A percentile compares a stretch with the other conserved stretches of the same genome.
Evolutionary conservation across 2,329 filamentous ascomycete genomes (phyloP).

Genomic region (Grosmannia serpens): DNA sequence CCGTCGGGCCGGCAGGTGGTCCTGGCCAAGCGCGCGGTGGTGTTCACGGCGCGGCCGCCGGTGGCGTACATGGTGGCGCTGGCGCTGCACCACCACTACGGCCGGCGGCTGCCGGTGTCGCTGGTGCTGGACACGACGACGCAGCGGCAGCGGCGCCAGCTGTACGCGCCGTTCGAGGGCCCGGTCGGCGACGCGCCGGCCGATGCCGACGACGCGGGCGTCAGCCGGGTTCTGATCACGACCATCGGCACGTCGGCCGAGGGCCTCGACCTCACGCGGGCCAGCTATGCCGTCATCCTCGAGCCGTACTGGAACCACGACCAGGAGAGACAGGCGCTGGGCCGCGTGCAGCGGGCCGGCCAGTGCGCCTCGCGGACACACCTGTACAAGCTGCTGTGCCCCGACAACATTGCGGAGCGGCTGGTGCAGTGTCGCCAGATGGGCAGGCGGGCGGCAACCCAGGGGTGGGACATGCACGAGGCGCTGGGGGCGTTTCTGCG

Average conservation of each 20-base stretch:
- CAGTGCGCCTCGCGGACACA: not conserved
- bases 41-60: not conserved
- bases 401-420: constrained; percentile 1
- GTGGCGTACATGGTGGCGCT: not conserved
- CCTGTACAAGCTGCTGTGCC: not conserved
- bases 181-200: not conserved
- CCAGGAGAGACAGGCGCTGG: constrained; percentile 1
- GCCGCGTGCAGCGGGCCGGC: not conserved
- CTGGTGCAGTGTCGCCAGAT: constrained; percentile 1
- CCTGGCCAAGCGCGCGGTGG: not conserved
- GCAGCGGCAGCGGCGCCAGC: not conserved
- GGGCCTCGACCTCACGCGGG: constrained; percentile 2
- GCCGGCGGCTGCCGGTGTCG: not conserved
- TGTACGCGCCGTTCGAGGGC: not conserved
- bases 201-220: not conserved
- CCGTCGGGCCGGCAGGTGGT: not conserved
- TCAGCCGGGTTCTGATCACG: not conserved
- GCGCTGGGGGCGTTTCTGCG: not conserved
- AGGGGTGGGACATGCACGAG: not conserved
- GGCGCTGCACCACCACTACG: not conserved
- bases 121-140: not conserved
- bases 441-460: not conserved
- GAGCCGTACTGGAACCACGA: constrained; percentile 4
- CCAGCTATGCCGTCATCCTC: not conserved
- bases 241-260: not conserved